A percentile compares a stretch with the other conserved stretches of the same genome.
phyloP scores from a whole-genome alignment of 129 eudicot genomes.

The Heracleum sosnowskyi region DNA sequence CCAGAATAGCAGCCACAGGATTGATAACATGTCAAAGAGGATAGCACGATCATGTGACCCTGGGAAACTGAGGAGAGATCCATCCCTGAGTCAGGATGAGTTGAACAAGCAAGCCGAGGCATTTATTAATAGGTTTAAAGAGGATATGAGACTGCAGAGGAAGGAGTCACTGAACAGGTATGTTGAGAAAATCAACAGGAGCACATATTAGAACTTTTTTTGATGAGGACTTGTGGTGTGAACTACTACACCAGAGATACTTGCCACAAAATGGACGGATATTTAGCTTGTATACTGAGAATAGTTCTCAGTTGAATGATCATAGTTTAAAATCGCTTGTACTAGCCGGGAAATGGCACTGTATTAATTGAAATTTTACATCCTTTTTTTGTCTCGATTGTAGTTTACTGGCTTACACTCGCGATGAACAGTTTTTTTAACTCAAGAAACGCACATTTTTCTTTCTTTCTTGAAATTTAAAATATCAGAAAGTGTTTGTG shows the following conservation, averaged over 20 bases:
- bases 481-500: not conserved
- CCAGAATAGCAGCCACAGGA: conserved; percentile 3
- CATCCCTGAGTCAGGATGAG: conserved; percentile 50
- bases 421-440: too few species aligned
- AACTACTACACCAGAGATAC: not conserved
- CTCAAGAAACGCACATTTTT: not conserved
- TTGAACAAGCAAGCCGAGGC: conserved; percentile 45
- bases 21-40: not conserved
- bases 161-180: conserved; percentile 37
- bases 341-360: not conserved
- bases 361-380: not conserved
- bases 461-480: too few species aligned
- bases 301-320: not conserved
- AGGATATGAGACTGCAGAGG: conserved; percentile 48
- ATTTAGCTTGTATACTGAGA: not conserved
- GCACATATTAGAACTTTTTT: conserved; percentile 17
- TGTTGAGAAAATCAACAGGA: conserved; percentile 32
- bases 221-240: not conserved
- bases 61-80: conserved; percentile 27
- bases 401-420: not conserved
- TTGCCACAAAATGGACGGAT: not conserved
- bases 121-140: conserved; percentile 46
- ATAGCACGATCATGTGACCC: conserved; percentile 14
- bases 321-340: not conserved
- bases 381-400: not conserved